Evolutionary conservation across 495 filamentous ascomycete genomes (phyloP).

Genomic region (Hypoxylon crocopeplum): DNA sequence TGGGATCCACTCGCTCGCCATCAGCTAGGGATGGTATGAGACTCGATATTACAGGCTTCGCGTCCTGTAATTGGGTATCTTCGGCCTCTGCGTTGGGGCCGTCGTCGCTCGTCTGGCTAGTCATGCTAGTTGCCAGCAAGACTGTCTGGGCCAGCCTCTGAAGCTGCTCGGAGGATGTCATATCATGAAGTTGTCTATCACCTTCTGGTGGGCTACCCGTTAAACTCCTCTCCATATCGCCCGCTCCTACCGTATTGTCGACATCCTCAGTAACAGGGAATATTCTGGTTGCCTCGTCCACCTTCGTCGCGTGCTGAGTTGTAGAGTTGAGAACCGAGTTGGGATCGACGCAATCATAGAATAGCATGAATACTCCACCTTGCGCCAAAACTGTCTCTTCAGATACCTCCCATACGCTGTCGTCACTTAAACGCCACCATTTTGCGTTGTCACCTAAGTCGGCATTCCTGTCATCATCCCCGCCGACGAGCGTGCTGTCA

Average conservation of each 20-base stretch:
- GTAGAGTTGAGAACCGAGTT: constrained; percentile 37
- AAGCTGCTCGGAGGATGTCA: too few species aligned
- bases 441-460: constrained; percentile 44
- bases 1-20: constrained; percentile 33
- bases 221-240: neutral
- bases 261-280: neutral
- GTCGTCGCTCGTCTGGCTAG: too few species aligned
- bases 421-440: constrained; percentile 90
- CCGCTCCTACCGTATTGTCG: neutral
- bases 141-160: neutral
- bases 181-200: neutral
- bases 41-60: neutral
- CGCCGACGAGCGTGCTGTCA: constrained; percentile 38
- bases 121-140: too few species aligned
- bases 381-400: constrained; percentile 77
- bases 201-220: neutral
- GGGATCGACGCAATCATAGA: constrained; percentile 79
- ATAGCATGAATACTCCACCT: constrained; percentile 94
- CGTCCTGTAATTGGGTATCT: neutral
- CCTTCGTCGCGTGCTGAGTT: neutral
- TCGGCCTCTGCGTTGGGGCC: neutral
- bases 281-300: neutral
- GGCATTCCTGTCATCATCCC: constrained; percentile 42
- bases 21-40: constrained; percentile 28
- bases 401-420: constrained; percentile 74